Percentiles rank a stretch among this genome's conserved stretches.
These are phyloP conservation scores for Entomortierella chlamydospora DNA, from an alignment of 192 early-diverging fungal genomes.

Conservation along the genomic window DNA sequence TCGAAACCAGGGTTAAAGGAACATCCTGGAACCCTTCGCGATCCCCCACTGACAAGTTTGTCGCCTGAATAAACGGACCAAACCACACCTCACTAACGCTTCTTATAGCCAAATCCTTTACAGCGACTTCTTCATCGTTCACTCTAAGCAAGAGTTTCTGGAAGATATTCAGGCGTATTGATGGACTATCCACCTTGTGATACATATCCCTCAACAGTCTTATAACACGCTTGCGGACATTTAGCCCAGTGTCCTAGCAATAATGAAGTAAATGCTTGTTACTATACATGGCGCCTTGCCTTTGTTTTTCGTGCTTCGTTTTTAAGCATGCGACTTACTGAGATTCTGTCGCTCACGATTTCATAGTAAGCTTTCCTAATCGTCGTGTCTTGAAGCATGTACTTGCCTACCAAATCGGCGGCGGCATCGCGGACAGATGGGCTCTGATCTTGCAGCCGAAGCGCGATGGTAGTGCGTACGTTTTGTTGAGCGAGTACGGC, in stretches of 20 bases:
- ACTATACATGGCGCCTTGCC: neutral
- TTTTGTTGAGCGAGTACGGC: slow-evolving; percentile 65
- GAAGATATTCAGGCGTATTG: slow-evolving; percentile 73
- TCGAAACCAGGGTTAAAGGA: neutral
- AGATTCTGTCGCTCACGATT: slow-evolving; percentile 80
- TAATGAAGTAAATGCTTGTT: neutral
- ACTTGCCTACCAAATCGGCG: slow-evolving; percentile 88
- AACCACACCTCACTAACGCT: slow-evolving; percentile 37
- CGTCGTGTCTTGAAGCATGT: slow-evolving; percentile 72
- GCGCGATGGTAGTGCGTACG: slow-evolving; percentile 77
- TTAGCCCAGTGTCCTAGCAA: slow-evolving; percentile 85
- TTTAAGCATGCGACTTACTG: slow-evolving; percentile 59
- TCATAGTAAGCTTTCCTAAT: slow-evolving; percentile 83
- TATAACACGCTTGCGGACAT: slow-evolving; percentile 90
- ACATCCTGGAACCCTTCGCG: neutral
- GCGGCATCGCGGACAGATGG: slow-evolving; percentile 91
- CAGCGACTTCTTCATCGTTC: slow-evolving; percentile 68
- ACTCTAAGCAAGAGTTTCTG: slow-evolving; percentile 77
- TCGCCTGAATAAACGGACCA: slow-evolving; percentile 16
- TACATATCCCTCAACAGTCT: slow-evolving; percentile 84
- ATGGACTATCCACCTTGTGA: slow-evolving; percentile 54
- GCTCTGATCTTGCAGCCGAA: slow-evolving; percentile 84
- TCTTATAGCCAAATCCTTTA: slow-evolving; percentile 35
- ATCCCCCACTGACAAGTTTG: neutral
- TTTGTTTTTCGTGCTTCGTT: too few relatives aligned